Conservation (phyloP, 1,139 yeast genomes). For the Geotrichum reessii region DNA sequence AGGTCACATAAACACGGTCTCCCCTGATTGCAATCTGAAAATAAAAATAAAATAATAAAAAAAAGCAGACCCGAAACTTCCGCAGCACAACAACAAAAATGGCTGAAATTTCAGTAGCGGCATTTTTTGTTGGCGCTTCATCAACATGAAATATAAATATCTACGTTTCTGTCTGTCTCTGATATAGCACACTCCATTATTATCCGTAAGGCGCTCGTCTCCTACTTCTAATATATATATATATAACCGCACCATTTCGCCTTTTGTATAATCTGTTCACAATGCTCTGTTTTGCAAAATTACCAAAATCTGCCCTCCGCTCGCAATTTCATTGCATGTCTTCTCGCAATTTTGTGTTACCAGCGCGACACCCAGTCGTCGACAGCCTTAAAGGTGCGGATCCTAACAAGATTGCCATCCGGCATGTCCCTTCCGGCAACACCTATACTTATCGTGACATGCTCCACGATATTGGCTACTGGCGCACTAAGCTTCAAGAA, state of each 20-base stretch:
- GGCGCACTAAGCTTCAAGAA: constrained; percentile 26
- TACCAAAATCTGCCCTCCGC: neutral
- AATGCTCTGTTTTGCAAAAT: neutral
- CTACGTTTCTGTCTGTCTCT: neutral
- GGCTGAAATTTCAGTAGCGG: neutral
- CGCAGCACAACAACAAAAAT: neutral
- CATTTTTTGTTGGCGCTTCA: neutral
- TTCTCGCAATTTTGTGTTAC: constrained; percentile 11
- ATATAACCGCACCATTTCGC: too few relatives aligned
- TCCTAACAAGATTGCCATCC: constrained; percentile 30
- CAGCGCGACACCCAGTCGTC: constrained; percentile 18
- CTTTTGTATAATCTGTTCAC: neutral
- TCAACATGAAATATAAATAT: neutral
- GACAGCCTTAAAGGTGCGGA: constrained; percentile 11
- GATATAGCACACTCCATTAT: neutral
- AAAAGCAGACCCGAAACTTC: neutral
- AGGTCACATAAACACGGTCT: too few relatives aligned
- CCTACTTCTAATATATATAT: too few relatives aligned
- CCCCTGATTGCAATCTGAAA: too few relatives aligned
- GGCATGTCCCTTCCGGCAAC: constrained; percentile 34
- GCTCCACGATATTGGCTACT: constrained; percentile 29
- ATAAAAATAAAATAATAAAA: too few relatives aligned
- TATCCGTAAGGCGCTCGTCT: neutral
- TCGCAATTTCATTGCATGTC: neutral
- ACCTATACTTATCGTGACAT: constrained; percentile 32